These are phyloP conservation scores for Klebsormidium nitens DNA, from an alignment of 139 green algal species.

Conservation along the genomic window DNA sequence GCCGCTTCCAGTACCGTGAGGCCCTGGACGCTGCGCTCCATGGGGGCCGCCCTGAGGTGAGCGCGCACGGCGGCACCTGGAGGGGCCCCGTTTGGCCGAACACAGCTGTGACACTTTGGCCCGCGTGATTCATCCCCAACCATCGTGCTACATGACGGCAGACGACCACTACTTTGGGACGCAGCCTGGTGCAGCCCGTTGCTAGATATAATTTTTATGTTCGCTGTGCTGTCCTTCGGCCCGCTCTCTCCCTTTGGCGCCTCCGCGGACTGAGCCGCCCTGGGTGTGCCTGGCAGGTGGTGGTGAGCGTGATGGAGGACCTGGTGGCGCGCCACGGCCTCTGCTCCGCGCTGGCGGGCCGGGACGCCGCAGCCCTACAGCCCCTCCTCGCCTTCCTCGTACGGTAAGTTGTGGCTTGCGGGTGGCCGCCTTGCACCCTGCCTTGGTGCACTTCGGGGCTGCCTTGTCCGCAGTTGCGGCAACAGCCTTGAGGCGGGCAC, in stretches of 20 bases:
- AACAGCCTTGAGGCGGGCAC: slow-evolving; percentile 1
- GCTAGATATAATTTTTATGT: background rate
- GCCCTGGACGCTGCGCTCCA: slow-evolving; percentile 79
- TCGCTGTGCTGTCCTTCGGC: background rate
- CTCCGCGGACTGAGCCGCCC: background rate
- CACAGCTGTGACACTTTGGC: no score
- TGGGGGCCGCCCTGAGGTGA: no score
- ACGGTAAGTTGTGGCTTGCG: slow-evolving; percentile 3
- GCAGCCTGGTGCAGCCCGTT: no score
- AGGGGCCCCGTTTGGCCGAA: no score
- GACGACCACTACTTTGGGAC: no score
- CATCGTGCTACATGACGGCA: no score
- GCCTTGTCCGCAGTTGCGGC: background rate
- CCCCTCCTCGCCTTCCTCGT: slow-evolving; percentile 63
- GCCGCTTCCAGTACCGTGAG: slow-evolving; percentile 55
- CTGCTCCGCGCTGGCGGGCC: slow-evolving; percentile 51
- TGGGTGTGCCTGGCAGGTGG: slow-evolving; percentile 52
- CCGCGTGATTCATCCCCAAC: no score
- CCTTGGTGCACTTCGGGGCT: background rate
- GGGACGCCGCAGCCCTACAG: slow-evolving; percentile 50
- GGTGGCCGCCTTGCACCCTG: background rate
- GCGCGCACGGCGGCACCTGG: no score
- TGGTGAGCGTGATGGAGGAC: slow-evolving; percentile 75
- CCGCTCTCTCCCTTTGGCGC: background rate
- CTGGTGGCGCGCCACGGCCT: slow-evolving; percentile 61